Evolutionary conservation across 202 grass and related monocot species (phyloP), one percentile per base, ranked within the genome.

Genomic region (Hordeum pubiflorum): DNA sequence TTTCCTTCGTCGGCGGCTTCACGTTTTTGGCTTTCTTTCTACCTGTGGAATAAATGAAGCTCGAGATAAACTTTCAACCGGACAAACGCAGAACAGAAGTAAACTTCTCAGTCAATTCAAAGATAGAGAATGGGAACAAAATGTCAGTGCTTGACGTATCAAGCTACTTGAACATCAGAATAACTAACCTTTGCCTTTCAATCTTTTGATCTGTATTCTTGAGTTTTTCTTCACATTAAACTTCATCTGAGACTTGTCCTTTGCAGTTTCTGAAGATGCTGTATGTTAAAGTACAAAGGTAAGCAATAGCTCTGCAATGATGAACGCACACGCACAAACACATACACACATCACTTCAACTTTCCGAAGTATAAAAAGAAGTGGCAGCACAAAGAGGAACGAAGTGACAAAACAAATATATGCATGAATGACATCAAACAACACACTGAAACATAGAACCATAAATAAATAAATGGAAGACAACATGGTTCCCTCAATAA

Each of bases 151-250:
- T 33, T 60, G 20, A 66, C 61, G 41, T 63, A 43, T 67, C 46
- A 79, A 12, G 1, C 23, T 33, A 34, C 12, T 67, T 60, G 20
- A 79, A 59, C 10, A 62, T 21, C 9, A 43, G 12, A 65, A 7
- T 33, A 76, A 20, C 48, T 60, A 84, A 86, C 92, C 86, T 87
- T 89, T 94, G 64, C 87, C 79, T 83, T 85, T 91, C 54, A 91
- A 83, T 91, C 81, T 85, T 71, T 91, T 91, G 75, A 94, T 85
- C 72, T 94, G 82, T 75, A 94, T 37, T 56, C 72, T 91, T 76
- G 92, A 85, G 55, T 50, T 72, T 82, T 89, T 94, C 79, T 94
- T 94, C 79, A 94, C 38, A 71, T 44, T 84, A 52, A 94, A 59
- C 76, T 89, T 89, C 70, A 63, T 23, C 54, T 80, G 39, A 59